phyloP scores from a whole-genome alignment of 768 basidiomycete species.

The Russula emetica region DNA sequence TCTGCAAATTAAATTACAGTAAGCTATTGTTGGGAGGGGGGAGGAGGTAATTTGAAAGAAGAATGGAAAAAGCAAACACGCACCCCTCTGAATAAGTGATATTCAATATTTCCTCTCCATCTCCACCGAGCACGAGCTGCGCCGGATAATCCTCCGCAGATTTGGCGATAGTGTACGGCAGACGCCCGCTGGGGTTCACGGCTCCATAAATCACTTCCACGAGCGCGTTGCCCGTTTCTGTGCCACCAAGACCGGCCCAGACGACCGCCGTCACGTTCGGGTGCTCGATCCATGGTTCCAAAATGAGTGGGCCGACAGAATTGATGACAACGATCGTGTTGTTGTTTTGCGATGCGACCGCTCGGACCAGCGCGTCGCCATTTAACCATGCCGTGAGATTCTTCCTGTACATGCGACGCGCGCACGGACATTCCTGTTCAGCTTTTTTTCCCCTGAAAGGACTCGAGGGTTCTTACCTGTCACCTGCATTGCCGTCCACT shows the following conservation, averaged over 20 bases:
- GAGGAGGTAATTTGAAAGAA: conserved; percentile 13
- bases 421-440: no score
- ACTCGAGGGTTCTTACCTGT: conserved; percentile 42
- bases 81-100: conserved; percentile 63
- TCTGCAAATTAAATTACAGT: background rate
- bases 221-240: conserved; percentile 60
- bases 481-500: conserved; percentile 57
- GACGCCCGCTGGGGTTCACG: conserved; percentile 66
- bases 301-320: conserved; percentile 64
- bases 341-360: conserved; percentile 61
- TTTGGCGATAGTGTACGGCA: conserved; percentile 73
- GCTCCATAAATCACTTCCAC: conserved; percentile 73
- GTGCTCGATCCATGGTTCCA: conserved; percentile 70
- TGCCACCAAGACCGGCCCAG: conserved; percentile 57
- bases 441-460: no score
- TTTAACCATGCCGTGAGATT: conserved; percentile 42
- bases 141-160: conserved; percentile 47
- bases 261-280: conserved; percentile 63
- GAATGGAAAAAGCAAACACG: background rate
- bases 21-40: no score
- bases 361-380: conserved; percentile 41
- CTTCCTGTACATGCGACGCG: conserved; percentile 9
- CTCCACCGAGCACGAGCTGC: conserved; percentile 34
- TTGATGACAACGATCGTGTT: conserved; percentile 82
- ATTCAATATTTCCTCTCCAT: conserved; percentile 34